Base-by-base conservation (phyloP, 2,329 filamentous ascomycete genomes). In the Juglanconis sp. region DNA sequence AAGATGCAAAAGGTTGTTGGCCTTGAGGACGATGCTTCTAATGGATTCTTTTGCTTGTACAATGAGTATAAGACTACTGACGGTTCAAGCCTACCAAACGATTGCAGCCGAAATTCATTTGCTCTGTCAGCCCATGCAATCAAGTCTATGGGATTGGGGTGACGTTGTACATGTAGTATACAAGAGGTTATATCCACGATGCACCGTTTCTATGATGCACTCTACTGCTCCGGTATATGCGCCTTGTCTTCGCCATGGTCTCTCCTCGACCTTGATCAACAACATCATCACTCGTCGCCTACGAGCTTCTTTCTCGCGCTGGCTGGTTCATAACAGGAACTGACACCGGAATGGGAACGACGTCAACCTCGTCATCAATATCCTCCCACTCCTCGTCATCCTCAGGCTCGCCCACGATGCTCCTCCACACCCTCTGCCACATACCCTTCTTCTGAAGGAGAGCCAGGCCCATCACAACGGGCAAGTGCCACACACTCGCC, bases 401-500 rank as follows among this genome's bases (percentile, higher is more conserved):
- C 2, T 82, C 80, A 0, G 79, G 78, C 57, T 79, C 75, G 0
- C 89, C 89, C 58, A 85, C 79, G 0, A 90, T 76, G 59, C 85
- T 84, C 59, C 80, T 83, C 87, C 89, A 94, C n/a, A 94, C 85
- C 15, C 92, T 83, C 65, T 87, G 83, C 92, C 91, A 95, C 75
- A 96, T 82, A 0, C 93, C 94, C 77, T 92, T 96, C 83, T 99
- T 99, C 75, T 96, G 91, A 58, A 90, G 84, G 74, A 98, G 88
- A 3, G 92, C 94, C 63, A 97, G 79, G 51, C 97, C 92, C 81
- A 99, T 86, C 47, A 98, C 83, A 32, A 89, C 89, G 0, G 95
- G 95, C 52, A 99, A 74, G 76, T 97, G 93, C 95, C 94, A 98
- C 9, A 99, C 92, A 72, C 92, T 96, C 1, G 95, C 93, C 95